Evolutionary conservation across 331 rosid genomes (phyloP), one percentile per base, ranked within the genome.

Genomic region (Rhamnella rubrinervis): DNA sequence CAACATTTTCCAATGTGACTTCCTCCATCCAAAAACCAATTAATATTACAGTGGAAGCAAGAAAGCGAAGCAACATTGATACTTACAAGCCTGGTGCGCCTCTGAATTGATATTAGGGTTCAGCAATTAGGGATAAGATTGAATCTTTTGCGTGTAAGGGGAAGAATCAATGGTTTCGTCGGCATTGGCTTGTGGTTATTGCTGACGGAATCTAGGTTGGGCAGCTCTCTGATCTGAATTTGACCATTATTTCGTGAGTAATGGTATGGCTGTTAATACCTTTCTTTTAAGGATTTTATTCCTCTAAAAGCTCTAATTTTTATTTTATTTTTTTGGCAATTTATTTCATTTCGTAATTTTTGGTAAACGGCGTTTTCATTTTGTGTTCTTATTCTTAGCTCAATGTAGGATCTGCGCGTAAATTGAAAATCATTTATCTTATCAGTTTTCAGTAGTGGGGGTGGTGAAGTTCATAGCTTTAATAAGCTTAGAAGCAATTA

Each of bases 181-280:
- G 75, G 25, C 85, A 70, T 78, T 79, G 74, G 63, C 70, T 66
- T 64, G 62, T 73, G 66, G 80, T 73, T 58, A 75, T 35, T 75
- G 74, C 20, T 75, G 59, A 85, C 65, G 86, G 85, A 76, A 81
- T 63, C 73, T 63, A 44, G 75, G 82, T 78, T 80, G 82, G 74
- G 71, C 75, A 68, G 78, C 84, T 12, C 70, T 75, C 56, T 37
- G 85, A 78, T 83, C 75, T 73, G 68, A 66, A 68, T 81, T 75
- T 65, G 79, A 69, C 74, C 57, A 53, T 55, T 28, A 56, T 75
- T 76, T 67, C 67, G 66, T 53, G 35, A 31, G 26, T 64, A 82
- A 93, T 93, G 96, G 98, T 93, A 90, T 79, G 59, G 5, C 35
- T 35, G 47, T 80, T 28, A 31, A 31, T 40, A 19, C 72, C 7